Percentiles rank a stretch among this genome's conserved stretches.
phyloP scores from a whole-genome alignment of 1,284 basidiomycete genomes.

The Rhodotorula sp. region DNA sequence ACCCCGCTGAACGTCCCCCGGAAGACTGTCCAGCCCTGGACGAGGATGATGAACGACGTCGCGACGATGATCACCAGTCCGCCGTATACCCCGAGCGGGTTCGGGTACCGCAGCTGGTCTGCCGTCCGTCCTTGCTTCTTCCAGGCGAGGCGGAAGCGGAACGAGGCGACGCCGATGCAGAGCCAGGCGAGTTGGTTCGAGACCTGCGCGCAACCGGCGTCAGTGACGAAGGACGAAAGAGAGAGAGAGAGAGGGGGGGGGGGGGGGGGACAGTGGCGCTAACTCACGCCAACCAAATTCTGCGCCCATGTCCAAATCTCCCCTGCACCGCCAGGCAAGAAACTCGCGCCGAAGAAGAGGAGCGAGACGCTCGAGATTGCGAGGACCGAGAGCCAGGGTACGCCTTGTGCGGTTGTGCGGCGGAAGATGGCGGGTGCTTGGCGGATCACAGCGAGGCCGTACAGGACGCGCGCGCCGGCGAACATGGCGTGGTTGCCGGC shows the following conservation, averaged over 20 bases:
- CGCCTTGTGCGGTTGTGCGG: conserved; percentile 30
- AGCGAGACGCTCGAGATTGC: conserved; percentile 24
- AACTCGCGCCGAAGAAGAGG: conserved; percentile 38
- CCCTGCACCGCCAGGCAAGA: conserved; percentile 31
- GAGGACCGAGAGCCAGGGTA: conserved; percentile 14
- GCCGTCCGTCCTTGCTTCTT: conserved; percentile 19
- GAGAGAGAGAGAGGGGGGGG: too few relatives aligned
- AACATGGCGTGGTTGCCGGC: conserved; percentile 48
- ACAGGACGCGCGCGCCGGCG: conserved; percentile 47
- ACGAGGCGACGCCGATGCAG: conserved; percentile 33
- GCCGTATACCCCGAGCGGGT: conserved; percentile 12
- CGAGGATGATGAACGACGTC: conserved; percentile 42
- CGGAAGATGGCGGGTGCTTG: conserved; percentile 47
- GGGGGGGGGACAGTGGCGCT: too few relatives aligned
- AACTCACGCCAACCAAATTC: conserved; percentile 25
- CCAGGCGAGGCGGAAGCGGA: conserved; percentile 30
- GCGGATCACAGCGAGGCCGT: conserved; percentile 43
- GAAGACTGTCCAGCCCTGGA: conserved; percentile 45
- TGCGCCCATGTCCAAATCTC: conserved; percentile 31
- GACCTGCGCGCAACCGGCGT: not conserved
- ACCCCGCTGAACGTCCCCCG: conserved; percentile 34
- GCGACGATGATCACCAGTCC: conserved; percentile 38
- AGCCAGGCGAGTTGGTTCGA: conserved; percentile 38
- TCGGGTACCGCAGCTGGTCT: conserved; percentile 23
- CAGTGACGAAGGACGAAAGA: not conserved